A percentile compares a stretch with the other conserved stretches of the same genome.
Conservation (phyloP, 2,329 filamentous ascomycete genomes). For the Anthostomella pinea region DNA sequence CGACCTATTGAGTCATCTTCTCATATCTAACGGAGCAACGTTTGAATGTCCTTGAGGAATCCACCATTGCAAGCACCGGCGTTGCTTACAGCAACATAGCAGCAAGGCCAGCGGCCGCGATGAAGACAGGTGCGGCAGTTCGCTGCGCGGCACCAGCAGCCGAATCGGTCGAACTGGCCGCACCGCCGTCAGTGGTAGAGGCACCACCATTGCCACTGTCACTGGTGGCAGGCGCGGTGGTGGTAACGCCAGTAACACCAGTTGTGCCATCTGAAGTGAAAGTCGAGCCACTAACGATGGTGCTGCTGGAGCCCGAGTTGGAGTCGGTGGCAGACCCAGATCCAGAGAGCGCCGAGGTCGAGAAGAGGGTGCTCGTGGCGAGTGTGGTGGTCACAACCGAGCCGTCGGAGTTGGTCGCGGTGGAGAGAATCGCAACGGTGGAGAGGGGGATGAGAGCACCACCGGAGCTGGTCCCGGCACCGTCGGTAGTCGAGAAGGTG, state of each 20-base stretch:
- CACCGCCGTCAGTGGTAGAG: slow-evolving; percentile 1
- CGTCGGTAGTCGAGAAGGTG: slow-evolving; percentile 12
- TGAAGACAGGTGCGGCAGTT: slow-evolving; percentile 28
- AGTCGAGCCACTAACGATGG: slow-evolving; percentile 19
- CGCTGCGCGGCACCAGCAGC: slow-evolving; percentile 17
- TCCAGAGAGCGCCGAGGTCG: slow-evolving; percentile 11
- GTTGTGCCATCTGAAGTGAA: slow-evolving; percentile 20
- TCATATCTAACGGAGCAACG: slow-evolving; percentile 21
- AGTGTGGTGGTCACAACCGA: slow-evolving; percentile 19
- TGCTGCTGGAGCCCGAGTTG: slow-evolving; percentile 18
- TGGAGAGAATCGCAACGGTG: slow-evolving; percentile 14
- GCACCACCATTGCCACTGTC: slow-evolving; percentile 4
- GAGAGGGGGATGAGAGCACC: slow-evolving; percentile 9
- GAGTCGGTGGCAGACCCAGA: slow-evolving; percentile 17
- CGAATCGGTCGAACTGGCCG: not conserved
- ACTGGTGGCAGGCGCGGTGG: slow-evolving; percentile 16
- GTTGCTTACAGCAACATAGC: slow-evolving; percentile 26
- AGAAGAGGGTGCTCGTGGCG: slow-evolving; percentile 22
- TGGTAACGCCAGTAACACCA: slow-evolving; percentile 18
- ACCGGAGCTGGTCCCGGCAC: slow-evolving; percentile 12
- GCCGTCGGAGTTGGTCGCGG: slow-evolving; percentile 16
- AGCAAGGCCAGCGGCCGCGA: slow-evolving; percentile 30
- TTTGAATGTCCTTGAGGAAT: no score
- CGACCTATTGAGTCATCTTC: slow-evolving; percentile 16
- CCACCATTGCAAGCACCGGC: not conserved